Conservation (phyloP, 768 basidiomycete species). For the Hypsizygus marmoreus region DNA sequence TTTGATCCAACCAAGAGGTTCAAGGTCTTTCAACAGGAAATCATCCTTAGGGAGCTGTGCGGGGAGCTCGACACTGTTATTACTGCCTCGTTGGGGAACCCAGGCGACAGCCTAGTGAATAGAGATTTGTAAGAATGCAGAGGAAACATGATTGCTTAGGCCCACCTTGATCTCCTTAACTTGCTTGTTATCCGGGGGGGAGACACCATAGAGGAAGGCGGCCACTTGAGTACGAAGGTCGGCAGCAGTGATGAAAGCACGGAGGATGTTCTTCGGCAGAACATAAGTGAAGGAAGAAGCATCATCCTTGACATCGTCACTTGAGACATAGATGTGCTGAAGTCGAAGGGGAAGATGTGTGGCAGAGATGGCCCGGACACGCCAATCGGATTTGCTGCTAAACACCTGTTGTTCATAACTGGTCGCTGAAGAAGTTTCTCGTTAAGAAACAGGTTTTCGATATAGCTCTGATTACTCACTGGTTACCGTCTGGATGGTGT, state of each 20-base stretch:
- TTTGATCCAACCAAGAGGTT: slow-evolving; percentile 95
- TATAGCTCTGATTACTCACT: slow-evolving; percentile 59
- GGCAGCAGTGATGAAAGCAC: slow-evolving; percentile 89
- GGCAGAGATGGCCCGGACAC: slow-evolving; percentile 95
- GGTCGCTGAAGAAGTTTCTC: slow-evolving; percentile 55
- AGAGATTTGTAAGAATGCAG: not conserved
- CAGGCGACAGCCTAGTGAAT: slow-evolving; percentile 75
- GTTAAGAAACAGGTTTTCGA: slow-evolving; percentile 3
- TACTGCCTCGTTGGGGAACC: slow-evolving; percentile 96
- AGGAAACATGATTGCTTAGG: not conserved
- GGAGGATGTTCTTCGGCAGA: slow-evolving; percentile 94
- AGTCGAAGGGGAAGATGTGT: slow-evolving; percentile 95
- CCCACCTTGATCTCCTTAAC: slow-evolving; percentile 94
- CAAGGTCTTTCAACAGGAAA: slow-evolving; percentile 91
- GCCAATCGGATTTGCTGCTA: slow-evolving; percentile 99
- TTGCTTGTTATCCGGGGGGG: slow-evolving; percentile 94
- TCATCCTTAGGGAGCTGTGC: slow-evolving; percentile 90
- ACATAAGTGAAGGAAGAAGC: slow-evolving; percentile 94
- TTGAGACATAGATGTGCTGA: slow-evolving; percentile 98
- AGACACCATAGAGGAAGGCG: slow-evolving; percentile 89
- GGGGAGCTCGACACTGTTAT: slow-evolving; percentile 92
- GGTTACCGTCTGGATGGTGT: slow-evolving; percentile 92
- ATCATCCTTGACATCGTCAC: slow-evolving; percentile 99
- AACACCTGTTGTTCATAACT: slow-evolving; percentile 99
- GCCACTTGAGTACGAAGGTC: slow-evolving; percentile 97